These are phyloP conservation scores for Annulohypoxylon moriforme DNA, from an alignment of 495 filamentous ascomycete species.

Conservation along the genomic window DNA sequence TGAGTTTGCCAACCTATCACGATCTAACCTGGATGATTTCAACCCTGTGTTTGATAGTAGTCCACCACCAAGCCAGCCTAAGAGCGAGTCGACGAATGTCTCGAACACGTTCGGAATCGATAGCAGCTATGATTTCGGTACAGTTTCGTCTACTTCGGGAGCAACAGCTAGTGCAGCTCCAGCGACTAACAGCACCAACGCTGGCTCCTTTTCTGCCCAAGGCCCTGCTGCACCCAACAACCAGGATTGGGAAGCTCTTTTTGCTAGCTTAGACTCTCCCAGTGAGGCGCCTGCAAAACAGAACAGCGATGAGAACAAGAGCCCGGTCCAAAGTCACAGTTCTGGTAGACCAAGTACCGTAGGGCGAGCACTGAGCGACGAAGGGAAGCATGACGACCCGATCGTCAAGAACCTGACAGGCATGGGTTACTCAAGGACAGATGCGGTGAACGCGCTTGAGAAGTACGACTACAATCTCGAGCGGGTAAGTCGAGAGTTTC, in stretches of 20 bases:
- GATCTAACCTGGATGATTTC: conserved; percentile 72
- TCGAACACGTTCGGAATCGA: conserved; percentile 57
- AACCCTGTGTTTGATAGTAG: conserved; percentile 72
- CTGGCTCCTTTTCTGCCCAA: conserved; percentile 49
- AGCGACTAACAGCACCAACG: conserved; percentile 52
- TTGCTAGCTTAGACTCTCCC: conserved; percentile 77
- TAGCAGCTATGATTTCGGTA: conserved; percentile 62
- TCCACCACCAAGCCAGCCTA: conserved; percentile 64
- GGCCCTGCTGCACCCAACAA: conserved; percentile 52
- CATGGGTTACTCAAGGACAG: conserved; percentile 87
- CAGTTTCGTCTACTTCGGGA: conserved; percentile 55
- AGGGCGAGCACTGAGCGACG: conserved; percentile 73
- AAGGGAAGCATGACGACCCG: conserved; percentile 86
- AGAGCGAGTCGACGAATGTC: conserved; percentile 57
- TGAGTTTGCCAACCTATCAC: conserved; percentile 75
- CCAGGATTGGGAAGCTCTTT: conserved; percentile 97
- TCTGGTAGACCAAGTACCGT: conserved; percentile 56
- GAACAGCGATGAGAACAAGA: conserved; percentile 43
- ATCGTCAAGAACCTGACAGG: conserved; percentile 89
- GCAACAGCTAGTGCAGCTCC: conserved; percentile 66
- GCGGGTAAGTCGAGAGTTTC: conserved; percentile 71
- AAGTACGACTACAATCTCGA: conserved; percentile 96
- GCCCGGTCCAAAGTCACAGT: conserved; percentile 52
- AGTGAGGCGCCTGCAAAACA: conserved; percentile 53
- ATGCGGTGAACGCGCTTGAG: conserved; percentile 87